phyloP scores from a whole-genome alignment of 139 green algal species.

The Chlamydomonas sp. region DNA sequence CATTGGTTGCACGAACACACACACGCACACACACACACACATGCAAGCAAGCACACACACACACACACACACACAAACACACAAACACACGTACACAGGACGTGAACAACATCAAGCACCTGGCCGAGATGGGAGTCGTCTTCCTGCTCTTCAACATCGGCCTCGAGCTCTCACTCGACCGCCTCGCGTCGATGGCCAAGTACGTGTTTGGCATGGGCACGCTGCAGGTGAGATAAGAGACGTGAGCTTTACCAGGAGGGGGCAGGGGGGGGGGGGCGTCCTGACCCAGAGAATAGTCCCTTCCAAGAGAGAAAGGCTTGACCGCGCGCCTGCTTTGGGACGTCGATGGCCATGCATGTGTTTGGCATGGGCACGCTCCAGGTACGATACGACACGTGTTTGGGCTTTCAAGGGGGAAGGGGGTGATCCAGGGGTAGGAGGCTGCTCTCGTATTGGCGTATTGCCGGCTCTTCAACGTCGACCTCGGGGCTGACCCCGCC shows the following conservation, averaged over 20 bases:
- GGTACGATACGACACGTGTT: too few species aligned
- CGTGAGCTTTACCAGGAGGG: not conserved
- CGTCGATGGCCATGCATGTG: too few species aligned
- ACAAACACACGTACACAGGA: too few species aligned
- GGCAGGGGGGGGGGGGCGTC: not conserved
- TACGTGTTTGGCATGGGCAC: slow-evolving; percentile 97
- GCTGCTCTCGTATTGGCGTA: too few species aligned
- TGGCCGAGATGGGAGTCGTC: slow-evolving; percentile 93
- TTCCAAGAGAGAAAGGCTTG: too few species aligned
- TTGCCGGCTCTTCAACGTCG: too few species aligned
- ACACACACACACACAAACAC: too few species aligned
- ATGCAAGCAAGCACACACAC: too few species aligned
- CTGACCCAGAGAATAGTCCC: too few species aligned
- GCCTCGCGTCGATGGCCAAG: slow-evolving; percentile 92
- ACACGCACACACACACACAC: slow-evolving; percentile 2
- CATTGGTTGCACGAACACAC: slow-evolving; percentile 53
- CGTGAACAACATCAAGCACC: slow-evolving; percentile 73
- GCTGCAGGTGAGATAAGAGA: slow-evolving; percentile 69
- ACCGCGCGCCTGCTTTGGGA: too few species aligned
- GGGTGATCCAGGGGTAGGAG: not conserved
- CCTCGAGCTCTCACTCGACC: slow-evolving; percentile 91
- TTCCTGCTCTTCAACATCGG: slow-evolving; percentile 98
- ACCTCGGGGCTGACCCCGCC: not conserved
- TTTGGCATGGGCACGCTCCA: too few species aligned
- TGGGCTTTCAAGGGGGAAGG: not conserved